Evolutionary conservation across 2,329 filamentous ascomycete species (phyloP), one percentile per base, ranked within the genome.

Genomic region (Aspergillus sp.): DNA sequence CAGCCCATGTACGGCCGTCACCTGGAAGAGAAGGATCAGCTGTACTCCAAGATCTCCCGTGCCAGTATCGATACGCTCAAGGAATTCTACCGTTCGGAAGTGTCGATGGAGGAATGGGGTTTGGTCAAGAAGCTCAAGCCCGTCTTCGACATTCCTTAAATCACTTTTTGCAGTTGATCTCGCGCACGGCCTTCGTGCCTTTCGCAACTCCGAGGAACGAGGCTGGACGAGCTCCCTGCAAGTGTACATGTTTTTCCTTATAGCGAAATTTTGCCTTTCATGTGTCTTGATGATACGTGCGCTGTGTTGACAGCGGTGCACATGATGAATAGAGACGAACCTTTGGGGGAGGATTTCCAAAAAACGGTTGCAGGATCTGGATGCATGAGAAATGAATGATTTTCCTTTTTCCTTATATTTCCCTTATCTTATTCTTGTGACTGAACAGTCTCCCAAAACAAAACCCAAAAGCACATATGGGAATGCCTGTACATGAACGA

Each of bases 1-100:
- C 95, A 99, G 81, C 96, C 95, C 16, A 86, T 90, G 60, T 99
- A 99, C 74, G 95, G 95, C 59, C 90, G 95, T 62, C 95, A 99
- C 64, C 85, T 99, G 54, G 95, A 99, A 77, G 94, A 99, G 76
- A 86, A 87, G 64, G 95, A 99, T 75, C 84, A 80, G 1, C 83
- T 99, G 14, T 98, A 97, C 84, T 94, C 90, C 65, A 83, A 90
- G 61, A 92, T 99, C 70, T 95, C 90, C 49, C 86, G 95, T 67
- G 84, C 87, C 67, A 95, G 90, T 71, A 99, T 99, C 76, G 91
- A 99, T 78, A 92, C 89, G 9, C 85, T 99, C 65, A 99, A 99
- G 84, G 91, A 97, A 73, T 97, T 92, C 76, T 99, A 97, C 81
- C 85, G 93, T 58, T 81, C 87, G 59, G 93, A 97, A 61, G 91